Percentiles rank a stretch among this genome's conserved stretches.
These are phyloP conservation scores for Neoboletus brunneissimus DNA, from an alignment of 768 basidiomycete genomes.

Conservation along the genomic window DNA sequence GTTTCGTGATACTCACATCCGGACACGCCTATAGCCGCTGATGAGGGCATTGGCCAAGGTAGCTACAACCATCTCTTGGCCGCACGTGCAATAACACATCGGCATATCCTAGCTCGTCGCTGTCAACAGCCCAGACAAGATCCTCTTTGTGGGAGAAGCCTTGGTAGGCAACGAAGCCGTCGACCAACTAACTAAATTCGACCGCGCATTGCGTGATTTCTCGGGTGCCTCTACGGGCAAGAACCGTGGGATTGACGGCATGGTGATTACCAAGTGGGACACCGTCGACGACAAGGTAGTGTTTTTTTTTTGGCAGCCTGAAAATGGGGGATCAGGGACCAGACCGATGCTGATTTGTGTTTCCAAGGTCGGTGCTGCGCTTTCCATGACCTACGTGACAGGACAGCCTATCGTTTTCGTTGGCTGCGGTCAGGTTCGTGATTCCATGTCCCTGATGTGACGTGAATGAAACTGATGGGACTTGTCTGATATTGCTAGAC, in stretches of 20 bases:
- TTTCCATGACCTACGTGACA: too few species aligned
- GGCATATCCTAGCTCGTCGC: constrained; percentile 65
- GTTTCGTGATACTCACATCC: not conserved
- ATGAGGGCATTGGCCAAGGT: constrained; percentile 99
- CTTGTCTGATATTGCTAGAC: too few species aligned
- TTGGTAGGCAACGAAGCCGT: constrained; percentile 98
- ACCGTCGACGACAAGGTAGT: constrained; percentile 93
- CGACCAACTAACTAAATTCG: constrained; percentile 96
- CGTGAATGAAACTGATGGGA: constrained; percentile 7
- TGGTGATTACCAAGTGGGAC: constrained; percentile 99
- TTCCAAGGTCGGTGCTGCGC: too few species aligned
- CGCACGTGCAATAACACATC: not conserved
- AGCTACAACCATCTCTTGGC: constrained; percentile 4
- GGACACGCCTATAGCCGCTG: constrained; percentile 56
- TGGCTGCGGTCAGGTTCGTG: constrained; percentile 67
- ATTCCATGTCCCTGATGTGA: not conserved
- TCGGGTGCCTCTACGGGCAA: constrained; percentile 65
- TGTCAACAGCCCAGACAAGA: constrained; percentile 94
- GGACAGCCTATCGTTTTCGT: too few species aligned
- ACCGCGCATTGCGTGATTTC: constrained; percentile 90
- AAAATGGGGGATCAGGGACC: not conserved
- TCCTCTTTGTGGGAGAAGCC: constrained; percentile 97
- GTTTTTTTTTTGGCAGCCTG: constrained; percentile 14
- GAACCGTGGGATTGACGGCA: constrained; percentile 94
- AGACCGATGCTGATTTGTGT: not conserved